Percentiles rank a stretch among this genome's conserved stretches.
Conservation (phyloP, 208 protist genomes). For the Vickermania ingenoplastis region DNA sequence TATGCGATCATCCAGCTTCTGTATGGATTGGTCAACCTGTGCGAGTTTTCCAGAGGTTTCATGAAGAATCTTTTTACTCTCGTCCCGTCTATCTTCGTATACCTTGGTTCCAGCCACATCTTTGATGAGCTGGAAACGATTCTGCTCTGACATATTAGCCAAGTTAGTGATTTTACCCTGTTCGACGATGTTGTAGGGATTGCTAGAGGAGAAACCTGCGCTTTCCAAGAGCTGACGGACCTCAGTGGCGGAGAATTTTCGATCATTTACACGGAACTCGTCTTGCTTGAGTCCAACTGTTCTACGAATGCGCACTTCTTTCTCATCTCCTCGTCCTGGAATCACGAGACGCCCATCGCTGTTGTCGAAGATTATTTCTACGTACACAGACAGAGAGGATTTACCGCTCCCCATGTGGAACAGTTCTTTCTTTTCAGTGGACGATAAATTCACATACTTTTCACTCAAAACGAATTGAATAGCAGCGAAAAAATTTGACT, state of each 20-base stretch:
- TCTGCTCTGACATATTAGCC: constrained; percentile 93
- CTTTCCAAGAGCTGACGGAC: constrained; percentile 96
- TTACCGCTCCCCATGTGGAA: constrained; percentile 91
- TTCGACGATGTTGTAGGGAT: constrained; percentile 99
- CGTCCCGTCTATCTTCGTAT: constrained; percentile 93
- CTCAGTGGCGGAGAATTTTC: constrained; percentile 85
- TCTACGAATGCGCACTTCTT: constrained; percentile 92
- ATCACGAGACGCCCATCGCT: constrained; percentile 93
- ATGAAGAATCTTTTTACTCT: constrained; percentile 92
- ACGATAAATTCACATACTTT: constrained; percentile 73
- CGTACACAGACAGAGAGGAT: constrained; percentile 90
- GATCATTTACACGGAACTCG: constrained; percentile 97
- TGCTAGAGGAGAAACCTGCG: constrained; percentile 97
- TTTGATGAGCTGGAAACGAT: constrained; percentile 96
- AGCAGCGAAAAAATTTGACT: constrained; percentile 96
- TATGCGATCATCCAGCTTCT: constrained; percentile 89
- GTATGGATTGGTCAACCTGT: constrained; percentile 88
- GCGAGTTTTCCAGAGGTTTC: constrained; percentile 82
- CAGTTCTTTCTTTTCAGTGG: constrained; percentile 89
- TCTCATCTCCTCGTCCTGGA: constrained; percentile 68
- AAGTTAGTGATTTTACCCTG: constrained; percentile 96
- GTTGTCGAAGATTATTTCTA: constrained; percentile 99
- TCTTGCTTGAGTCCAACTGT: constrained; percentile 98
- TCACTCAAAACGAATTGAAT: constrained; percentile 97
- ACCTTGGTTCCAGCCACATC: constrained; percentile 97